phyloP scores from a whole-genome alignment of 495 filamentous ascomycete genomes.

The Margaritispora aquatica region DNA sequence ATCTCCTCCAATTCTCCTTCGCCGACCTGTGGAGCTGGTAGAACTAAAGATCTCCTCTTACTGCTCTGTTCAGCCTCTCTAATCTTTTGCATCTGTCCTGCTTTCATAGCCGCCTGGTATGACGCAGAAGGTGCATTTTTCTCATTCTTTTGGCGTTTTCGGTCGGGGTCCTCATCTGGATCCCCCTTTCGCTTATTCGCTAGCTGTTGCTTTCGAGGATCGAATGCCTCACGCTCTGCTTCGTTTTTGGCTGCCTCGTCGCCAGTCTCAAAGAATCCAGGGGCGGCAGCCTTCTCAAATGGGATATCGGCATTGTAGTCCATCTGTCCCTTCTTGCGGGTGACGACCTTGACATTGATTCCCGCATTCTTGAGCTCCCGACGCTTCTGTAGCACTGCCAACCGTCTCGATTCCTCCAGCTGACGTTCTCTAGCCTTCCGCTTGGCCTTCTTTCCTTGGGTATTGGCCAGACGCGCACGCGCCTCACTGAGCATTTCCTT shows the following conservation, averaged over 20 bases:
- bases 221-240: constrained; percentile 78
- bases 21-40: constrained; percentile 86
- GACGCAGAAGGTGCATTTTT: constrained; percentile 71
- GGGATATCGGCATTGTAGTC: constrained; percentile 99
- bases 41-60: constrained; percentile 71
- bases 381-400: constrained; percentile 90
- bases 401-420: constrained; percentile 84
- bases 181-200: constrained; percentile 96
- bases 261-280: constrained; percentile 88
- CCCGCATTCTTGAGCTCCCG: constrained; percentile 95
- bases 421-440: constrained; percentile 93
- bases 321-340: constrained; percentile 91
- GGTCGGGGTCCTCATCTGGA: constrained; percentile 71
- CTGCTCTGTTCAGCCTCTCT: constrained; percentile 94
- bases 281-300: constrained; percentile 85
- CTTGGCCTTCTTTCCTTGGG: constrained; percentile 98
- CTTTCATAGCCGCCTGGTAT: constrained; percentile 83
- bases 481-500: constrained; percentile 99
- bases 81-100: constrained; percentile 92
- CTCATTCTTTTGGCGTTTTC: constrained; percentile 80
- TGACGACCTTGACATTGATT: constrained; percentile 96
- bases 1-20: constrained; percentile 94
- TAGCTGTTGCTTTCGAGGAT: constrained; percentile 89
- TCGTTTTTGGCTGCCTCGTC: constrained; percentile 81
- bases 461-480: constrained; percentile 91